phyloP scores from a whole-genome alignment of 768 basidiomycete species.

The Trametes punicea region DNA sequence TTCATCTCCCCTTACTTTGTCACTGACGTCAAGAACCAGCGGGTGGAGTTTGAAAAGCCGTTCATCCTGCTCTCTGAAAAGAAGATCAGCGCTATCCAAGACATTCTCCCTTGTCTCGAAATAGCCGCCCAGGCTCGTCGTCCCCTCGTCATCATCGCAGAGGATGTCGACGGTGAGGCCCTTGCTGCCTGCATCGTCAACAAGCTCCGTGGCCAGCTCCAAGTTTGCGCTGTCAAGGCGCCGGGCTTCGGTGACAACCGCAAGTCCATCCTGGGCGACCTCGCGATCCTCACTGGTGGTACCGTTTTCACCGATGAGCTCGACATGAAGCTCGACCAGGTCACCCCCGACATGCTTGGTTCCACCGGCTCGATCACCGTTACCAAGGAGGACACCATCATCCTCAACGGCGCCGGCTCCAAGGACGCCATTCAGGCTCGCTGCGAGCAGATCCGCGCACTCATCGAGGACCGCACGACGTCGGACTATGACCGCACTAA shows the following conservation, averaged over 20 bases:
- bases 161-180: slow-evolving; percentile 97
- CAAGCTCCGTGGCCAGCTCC: slow-evolving; percentile 97
- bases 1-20: slow-evolving; percentile 98
- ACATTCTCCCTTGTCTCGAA: slow-evolving; percentile 92
- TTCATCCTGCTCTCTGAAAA: slow-evolving; percentile 92
- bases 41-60: slow-evolving; percentile 97
- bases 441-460: slow-evolving; percentile 90
- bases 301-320: slow-evolving; percentile 93
- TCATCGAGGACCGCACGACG: slow-evolving; percentile 80
- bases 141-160: slow-evolving; percentile 93
- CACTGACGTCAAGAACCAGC: slow-evolving; percentile 95
- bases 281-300: slow-evolving; percentile 95
- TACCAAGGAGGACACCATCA: slow-evolving; percentile 97
- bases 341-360: slow-evolving; percentile 85
- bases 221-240: slow-evolving; percentile 93
- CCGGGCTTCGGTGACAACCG: slow-evolving; percentile 99
- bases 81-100: slow-evolving; percentile 94
- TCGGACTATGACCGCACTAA: slow-evolving; percentile 93
- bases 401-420: slow-evolving; percentile 90
- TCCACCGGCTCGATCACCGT: slow-evolving; percentile 88
- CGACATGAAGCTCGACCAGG: slow-evolving; percentile 95
- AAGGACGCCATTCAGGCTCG: slow-evolving; percentile 89
- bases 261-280: slow-evolving; percentile 95
- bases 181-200: slow-evolving; percentile 97
- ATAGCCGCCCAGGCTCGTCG: slow-evolving; percentile 77